These are phyloP conservation scores for Chrysoporthe cubensis DNA, from an alignment of 2,329 filamentous ascomycete species.

Conservation along the genomic window DNA sequence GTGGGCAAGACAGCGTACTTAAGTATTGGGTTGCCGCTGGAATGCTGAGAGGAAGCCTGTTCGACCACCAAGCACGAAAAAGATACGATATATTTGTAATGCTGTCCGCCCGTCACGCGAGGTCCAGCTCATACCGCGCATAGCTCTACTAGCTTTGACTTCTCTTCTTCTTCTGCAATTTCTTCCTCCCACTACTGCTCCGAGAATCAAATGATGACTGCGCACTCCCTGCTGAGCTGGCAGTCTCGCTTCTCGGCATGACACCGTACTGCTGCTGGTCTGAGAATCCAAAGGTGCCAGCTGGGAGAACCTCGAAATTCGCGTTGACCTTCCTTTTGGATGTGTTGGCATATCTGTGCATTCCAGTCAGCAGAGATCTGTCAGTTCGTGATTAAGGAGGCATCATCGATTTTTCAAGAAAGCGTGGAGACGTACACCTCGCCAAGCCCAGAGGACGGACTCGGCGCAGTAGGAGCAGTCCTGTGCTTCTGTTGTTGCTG, in stretches of 20 bases:
- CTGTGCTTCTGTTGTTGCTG: slow-evolving; percentile 22
- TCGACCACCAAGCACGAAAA: background rate
- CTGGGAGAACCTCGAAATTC: slow-evolving; percentile 45
- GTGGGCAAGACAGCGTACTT: background rate
- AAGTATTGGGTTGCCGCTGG: background rate
- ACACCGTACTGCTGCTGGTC: slow-evolving; percentile 16
- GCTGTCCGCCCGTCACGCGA: background rate
- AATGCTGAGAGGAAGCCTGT: background rate
- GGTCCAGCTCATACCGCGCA: no score
- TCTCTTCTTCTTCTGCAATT: slow-evolving; percentile 24
- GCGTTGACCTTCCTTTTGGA: slow-evolving; percentile 42
- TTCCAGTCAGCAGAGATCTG: slow-evolving; percentile 1
- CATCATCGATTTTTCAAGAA: slow-evolving; percentile 26
- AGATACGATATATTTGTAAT: background rate
- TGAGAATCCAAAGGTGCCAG: slow-evolving; percentile 40
- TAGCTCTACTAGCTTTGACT: slow-evolving; percentile 13
- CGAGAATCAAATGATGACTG: slow-evolving; percentile 24
- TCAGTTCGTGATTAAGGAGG: background rate
- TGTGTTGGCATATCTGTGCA: slow-evolving; percentile 38
- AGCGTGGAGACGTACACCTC: slow-evolving; percentile 38
- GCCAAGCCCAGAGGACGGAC: slow-evolving; percentile 42
- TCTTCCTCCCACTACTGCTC: slow-evolving; percentile 14
- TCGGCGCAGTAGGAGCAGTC: slow-evolving; percentile 23
- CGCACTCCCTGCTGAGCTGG: slow-evolving; percentile 9
- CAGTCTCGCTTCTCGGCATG: background rate